phyloP scores from a whole-genome alignment of 2,329 filamentous ascomycete species.

The Alternaria infectoria region DNA sequence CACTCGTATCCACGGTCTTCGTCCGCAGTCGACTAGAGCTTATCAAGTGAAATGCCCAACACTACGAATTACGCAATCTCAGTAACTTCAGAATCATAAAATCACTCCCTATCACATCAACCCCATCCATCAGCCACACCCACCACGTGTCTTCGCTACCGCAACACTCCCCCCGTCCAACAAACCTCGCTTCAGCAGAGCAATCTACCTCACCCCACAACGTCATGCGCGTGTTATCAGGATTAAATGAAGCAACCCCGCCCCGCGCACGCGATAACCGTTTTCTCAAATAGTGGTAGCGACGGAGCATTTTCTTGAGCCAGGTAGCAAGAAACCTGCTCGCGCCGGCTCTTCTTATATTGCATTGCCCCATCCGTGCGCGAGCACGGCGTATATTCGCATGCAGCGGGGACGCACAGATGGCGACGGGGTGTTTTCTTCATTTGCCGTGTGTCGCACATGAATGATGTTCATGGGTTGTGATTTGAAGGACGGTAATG shows the following conservation, averaged over 20 bases:
- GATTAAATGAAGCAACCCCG: not conserved
- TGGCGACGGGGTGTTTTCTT: not conserved
- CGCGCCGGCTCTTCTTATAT: not conserved
- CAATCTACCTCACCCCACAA: not conserved
- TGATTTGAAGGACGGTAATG: not conserved
- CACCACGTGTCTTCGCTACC: slow-evolving; percentile 3
- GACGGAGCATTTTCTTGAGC: not conserved
- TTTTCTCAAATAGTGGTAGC: not conserved
- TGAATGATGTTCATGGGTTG: no score
- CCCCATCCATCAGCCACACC: not conserved
- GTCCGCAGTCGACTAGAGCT: not conserved
- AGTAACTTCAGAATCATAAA: no score
- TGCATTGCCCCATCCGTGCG: not conserved
- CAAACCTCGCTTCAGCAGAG: not conserved
- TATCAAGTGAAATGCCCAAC: not conserved
- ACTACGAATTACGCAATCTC: not conserved
- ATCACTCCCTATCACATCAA: not conserved
- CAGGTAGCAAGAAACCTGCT: not conserved
- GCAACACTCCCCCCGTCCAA: not conserved
- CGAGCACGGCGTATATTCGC: not conserved
- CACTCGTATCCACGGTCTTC: not conserved
- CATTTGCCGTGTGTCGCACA: not conserved
- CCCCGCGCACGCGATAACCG: not conserved
- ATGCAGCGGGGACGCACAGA: not conserved
- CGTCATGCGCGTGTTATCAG: not conserved